Conservation (phyloP, 2,329 filamentous ascomycete species). For the Dryadomyces sulphureus region DNA sequence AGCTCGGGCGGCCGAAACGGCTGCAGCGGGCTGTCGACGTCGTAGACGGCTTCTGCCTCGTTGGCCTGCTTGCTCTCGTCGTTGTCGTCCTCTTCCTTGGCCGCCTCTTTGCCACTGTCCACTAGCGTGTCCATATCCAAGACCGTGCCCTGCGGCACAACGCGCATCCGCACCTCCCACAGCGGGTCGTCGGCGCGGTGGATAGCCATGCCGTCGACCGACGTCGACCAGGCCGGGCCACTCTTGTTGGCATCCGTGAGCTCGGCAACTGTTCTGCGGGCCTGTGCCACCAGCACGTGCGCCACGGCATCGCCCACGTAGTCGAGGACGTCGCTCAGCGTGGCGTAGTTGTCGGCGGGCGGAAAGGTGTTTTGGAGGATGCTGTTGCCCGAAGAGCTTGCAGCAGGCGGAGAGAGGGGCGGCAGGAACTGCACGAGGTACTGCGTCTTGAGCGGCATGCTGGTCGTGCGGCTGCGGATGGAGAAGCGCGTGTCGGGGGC, state of each 20-base stretch:
- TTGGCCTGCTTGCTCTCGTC: slow-evolving; percentile 21
- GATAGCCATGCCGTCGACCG: slow-evolving; percentile 7
- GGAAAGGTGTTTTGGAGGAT: slow-evolving; percentile 22
- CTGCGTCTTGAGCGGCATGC: slow-evolving; percentile 29
- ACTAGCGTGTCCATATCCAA: slow-evolving; percentile 3
- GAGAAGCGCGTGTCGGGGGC: slow-evolving; percentile 26
- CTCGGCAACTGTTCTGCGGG: slow-evolving; percentile 15
- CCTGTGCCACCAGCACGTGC: slow-evolving; percentile 22
- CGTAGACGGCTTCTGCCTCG: slow-evolving; percentile 19
- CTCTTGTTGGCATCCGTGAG: slow-evolving; percentile 1
- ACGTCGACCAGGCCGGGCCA: slow-evolving; percentile 14
- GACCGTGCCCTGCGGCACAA: slow-evolving; percentile 8
- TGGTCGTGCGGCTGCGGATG: slow-evolving; percentile 29
- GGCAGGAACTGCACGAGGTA: slow-evolving; percentile 26
- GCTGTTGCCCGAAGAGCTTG: slow-evolving; percentile 14
- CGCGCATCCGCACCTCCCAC: slow-evolving; percentile 18
- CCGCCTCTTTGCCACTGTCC: too few relatives aligned
- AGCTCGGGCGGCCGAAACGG: slow-evolving; percentile 6
- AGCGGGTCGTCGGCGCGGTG: slow-evolving; percentile 12
- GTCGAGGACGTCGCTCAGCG: slow-evolving; percentile 26
- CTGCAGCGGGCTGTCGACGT: slow-evolving; percentile 17
- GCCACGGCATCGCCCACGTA: slow-evolving; percentile 30
- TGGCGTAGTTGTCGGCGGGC: slow-evolving; percentile 30
- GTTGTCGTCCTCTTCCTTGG: slow-evolving; percentile 22
- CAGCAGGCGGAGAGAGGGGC: background rate